Percentiles rank a stretch among this genome's conserved stretches.
These are phyloP conservation scores for Arabidopsis arenosa DNA, from an alignment of 345 rosid genomes.

Conservation along the genomic window DNA sequence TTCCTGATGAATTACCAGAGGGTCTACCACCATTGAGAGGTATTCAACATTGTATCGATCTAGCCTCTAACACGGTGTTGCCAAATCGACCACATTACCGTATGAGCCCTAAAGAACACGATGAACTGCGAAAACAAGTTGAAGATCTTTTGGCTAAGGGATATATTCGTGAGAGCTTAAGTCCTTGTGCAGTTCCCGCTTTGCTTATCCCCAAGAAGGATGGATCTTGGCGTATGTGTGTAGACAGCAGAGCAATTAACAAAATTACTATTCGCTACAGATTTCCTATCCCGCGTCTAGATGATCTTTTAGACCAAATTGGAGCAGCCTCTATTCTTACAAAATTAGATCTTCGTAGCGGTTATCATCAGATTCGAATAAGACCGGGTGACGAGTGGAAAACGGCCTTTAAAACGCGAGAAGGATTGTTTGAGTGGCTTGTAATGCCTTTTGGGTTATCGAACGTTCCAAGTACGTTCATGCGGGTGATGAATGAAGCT, in stretches of 20 bases:
- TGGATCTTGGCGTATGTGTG: neutral
- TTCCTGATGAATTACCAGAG: neutral
- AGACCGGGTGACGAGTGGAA: neutral
- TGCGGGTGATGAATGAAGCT: neutral
- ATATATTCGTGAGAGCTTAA: too few species aligned
- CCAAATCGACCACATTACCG: neutral
- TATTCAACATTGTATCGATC: neutral
- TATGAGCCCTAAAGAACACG: neutral
- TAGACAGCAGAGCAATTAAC: too few species aligned
- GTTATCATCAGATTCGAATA: neutral
- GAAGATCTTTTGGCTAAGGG: neutral
- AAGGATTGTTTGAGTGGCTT: neutral
- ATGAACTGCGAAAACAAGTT: neutral
- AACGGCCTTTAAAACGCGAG: neutral
- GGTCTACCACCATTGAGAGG: neutral
- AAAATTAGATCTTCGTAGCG: neutral
- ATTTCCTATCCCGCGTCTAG: neutral
- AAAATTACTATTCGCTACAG: too few species aligned
- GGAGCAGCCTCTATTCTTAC: neutral
- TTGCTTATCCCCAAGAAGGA: neutral
- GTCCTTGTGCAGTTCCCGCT: neutral
- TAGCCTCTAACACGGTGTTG: neutral
- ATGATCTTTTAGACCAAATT: neutral
- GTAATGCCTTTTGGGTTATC: neutral
- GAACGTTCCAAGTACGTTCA: neutral